Evolutionary conservation across 306 rosid species (phyloP).

Genomic region (Pyrus pyrifolia): DNA sequence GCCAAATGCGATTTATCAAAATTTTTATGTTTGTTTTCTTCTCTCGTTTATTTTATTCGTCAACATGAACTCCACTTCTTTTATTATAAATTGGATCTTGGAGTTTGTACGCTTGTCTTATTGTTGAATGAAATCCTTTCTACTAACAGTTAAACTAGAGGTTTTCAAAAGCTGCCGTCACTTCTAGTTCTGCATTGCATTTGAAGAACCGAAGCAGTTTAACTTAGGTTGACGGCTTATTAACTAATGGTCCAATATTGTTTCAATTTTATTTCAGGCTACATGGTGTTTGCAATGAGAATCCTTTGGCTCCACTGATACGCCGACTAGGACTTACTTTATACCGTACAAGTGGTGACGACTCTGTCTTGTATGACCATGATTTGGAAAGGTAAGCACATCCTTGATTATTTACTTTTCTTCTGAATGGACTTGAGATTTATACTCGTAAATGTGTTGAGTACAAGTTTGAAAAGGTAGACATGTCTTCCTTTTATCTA

Average conservation of each 20-base stretch:
- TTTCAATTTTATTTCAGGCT: slow-evolving; percentile 42
- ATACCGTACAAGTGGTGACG: slow-evolving; percentile 80
- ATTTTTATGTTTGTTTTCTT: not conserved
- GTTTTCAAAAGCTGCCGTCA: not conserved
- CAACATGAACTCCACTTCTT: not conserved
- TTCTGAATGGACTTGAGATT: not conserved
- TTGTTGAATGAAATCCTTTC: not conserved
- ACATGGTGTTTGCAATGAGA: slow-evolving; percentile 84
- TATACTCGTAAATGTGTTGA: not conserved
- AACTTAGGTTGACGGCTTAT: not conserved
- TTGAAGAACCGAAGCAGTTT: not conserved
- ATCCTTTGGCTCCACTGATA: slow-evolving; percentile 85
- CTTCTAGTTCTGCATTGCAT: not conserved
- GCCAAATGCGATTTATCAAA: not conserved
- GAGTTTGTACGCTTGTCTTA: not conserved
- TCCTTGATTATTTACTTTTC: not conserved
- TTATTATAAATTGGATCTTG: not conserved
- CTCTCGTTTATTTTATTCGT: not conserved
- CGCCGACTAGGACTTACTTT: slow-evolving; percentile 64
- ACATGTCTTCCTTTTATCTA: not conserved
- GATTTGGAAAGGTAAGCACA: slow-evolving; percentile 72
- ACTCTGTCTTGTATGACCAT: slow-evolving; percentile 88
- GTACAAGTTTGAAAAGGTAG: not conserved
- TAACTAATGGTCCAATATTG: not conserved
- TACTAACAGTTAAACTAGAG: not conserved